Evolutionary conservation across 2,329 filamentous ascomycete species (phyloP).

Genomic region (Paraphaeosphaeria minitans): DNA sequence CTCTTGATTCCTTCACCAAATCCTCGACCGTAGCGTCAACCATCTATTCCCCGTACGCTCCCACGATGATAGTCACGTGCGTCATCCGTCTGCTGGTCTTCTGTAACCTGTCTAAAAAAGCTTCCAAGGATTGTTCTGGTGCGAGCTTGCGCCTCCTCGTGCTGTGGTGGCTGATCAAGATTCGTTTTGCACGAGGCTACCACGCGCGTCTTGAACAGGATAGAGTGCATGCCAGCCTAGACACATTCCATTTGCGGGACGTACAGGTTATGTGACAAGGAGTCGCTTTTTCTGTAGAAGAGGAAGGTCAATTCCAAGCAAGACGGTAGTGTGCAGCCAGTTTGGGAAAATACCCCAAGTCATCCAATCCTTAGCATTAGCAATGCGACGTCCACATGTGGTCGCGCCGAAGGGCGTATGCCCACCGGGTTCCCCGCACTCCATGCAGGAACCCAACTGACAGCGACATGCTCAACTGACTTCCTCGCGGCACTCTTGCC

Average conservation of each 20-base stretch:
- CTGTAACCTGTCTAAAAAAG: too few species aligned
- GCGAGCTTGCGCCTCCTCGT: background rate
- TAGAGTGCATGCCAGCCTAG: background rate
- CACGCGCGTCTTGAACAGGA: background rate
- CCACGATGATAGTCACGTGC: constrained; percentile 16
- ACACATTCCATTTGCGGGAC: background rate
- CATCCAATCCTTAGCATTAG: too few species aligned
- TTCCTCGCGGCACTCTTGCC: background rate
- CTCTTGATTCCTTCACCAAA: constrained; percentile 14
- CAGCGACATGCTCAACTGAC: too few species aligned
- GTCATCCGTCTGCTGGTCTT: background rate
- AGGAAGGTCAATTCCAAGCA: background rate
- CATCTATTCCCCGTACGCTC: constrained; percentile 1
- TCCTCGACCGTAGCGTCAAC: background rate
- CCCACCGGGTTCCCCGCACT: too few species aligned
- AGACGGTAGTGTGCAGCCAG: background rate
- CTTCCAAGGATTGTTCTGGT: background rate
- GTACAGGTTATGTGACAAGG: background rate
- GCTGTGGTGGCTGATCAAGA: background rate
- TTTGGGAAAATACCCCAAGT: too few species aligned
- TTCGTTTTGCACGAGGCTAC: background rate
- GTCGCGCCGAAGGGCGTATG: too few species aligned
- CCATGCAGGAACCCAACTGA: too few species aligned
- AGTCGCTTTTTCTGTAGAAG: background rate
- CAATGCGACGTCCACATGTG: too few species aligned